Percentiles rank a stretch among this genome's conserved stretches.
These are phyloP conservation scores for Paulownia fortunei DNA, from an alignment of 257 asterid genomes.

Conservation along the genomic window DNA sequence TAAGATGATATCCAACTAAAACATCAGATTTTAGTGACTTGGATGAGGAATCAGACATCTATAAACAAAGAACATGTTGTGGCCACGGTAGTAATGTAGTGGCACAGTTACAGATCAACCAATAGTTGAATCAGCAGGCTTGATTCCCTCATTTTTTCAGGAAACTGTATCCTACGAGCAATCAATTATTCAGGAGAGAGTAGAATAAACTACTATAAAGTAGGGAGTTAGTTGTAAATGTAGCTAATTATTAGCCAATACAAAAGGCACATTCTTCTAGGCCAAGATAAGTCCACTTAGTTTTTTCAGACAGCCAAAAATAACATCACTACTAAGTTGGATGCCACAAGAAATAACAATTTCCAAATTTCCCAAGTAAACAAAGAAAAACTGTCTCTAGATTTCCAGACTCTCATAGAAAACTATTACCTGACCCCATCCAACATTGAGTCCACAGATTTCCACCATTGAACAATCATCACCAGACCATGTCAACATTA, in stretches of 20 bases:
- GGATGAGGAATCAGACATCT: background rate
- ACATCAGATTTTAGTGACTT: background rate
- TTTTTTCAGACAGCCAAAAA: background rate
- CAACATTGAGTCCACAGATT: slow-evolving; percentile 92
- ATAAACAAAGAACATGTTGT: background rate
- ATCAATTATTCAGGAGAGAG: background rate
- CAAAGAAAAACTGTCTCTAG: too few species aligned
- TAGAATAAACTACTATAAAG: background rate
- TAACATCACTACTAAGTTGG: background rate
- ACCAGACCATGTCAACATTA: slow-evolving; percentile 75
- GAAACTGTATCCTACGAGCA: background rate
- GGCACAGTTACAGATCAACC: background rate
- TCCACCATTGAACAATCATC: slow-evolving; percentile 60
- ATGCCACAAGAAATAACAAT: background rate
- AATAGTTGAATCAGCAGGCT: background rate
- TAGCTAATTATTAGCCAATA: background rate
- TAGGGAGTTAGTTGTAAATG: too few species aligned
- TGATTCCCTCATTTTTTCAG: too few species aligned
- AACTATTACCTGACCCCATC: slow-evolving; percentile 99
- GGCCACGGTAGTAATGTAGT: background rate
- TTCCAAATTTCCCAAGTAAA: too few species aligned
- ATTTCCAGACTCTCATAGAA: too few species aligned
- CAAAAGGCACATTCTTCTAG: background rate
- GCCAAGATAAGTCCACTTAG: background rate
- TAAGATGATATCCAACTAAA: slow-evolving; percentile 13